Conservation (phyloP, 2,329 filamentous ascomycete genomes). For the Colletotrichum plurivorum region DNA sequence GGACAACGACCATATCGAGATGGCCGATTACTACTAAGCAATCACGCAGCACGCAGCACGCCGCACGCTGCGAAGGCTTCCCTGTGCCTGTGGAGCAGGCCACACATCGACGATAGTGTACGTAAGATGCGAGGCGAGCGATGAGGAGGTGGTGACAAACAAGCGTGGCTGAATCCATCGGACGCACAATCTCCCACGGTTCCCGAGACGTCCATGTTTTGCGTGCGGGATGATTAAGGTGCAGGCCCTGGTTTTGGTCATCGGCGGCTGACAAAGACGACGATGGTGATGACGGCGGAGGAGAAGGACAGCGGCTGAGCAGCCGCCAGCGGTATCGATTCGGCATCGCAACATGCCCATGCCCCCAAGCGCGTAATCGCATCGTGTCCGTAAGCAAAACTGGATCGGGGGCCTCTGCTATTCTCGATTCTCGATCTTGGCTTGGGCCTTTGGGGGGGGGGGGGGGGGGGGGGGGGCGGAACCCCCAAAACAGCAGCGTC, state of each 20-base stretch:
- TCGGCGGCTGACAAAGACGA: conserved; percentile 30
- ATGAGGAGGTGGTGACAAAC: conserved; percentile 7
- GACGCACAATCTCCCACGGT: too few relatives aligned
- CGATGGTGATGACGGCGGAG: background rate
- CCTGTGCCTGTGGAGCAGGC: conserved; percentile 23
- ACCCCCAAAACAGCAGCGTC: conserved; percentile 16
- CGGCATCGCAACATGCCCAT: background rate
- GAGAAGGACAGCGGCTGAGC: conserved; percentile 9
- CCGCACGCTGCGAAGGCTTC: background rate
- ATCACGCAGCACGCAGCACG: too few relatives aligned
- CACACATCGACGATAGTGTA: background rate
- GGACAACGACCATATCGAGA: conserved; percentile 17
- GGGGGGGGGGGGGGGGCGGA: too few relatives aligned
- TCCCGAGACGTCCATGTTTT: too few relatives aligned
- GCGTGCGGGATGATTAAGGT: too few relatives aligned
- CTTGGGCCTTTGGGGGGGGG: too few relatives aligned
- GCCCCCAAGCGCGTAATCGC: conserved; percentile 12
- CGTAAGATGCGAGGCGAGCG: conserved; percentile 10
- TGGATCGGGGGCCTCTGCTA: conserved; percentile 5
- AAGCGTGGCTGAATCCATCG: conserved; percentile 19
- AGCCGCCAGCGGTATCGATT: background rate
- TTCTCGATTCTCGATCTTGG: conserved; percentile 12
- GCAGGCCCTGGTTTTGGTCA: background rate
- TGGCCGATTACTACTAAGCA: conserved; percentile 5
- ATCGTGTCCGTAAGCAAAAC: conserved; percentile 10